Evolutionary conservation across 2,329 filamentous ascomycete genomes (phyloP).

Genomic region (Ophiostoma perfectum): DNA sequence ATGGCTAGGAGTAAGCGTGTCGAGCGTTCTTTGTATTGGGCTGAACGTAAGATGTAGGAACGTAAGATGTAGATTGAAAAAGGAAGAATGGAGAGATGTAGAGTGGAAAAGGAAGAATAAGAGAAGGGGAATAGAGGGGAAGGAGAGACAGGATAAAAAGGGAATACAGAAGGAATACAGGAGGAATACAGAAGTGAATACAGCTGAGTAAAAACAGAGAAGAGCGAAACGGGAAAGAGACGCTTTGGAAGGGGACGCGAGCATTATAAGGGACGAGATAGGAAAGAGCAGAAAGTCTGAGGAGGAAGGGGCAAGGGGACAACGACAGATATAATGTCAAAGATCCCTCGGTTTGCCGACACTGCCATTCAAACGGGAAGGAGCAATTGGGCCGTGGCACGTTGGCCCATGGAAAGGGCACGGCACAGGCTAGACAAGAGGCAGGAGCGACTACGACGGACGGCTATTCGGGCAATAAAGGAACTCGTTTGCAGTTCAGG

Average conservation of each 20-base stretch:
- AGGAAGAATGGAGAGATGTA: neutral
- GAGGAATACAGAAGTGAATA: neutral
- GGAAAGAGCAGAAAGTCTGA: neutral
- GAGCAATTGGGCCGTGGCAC: neutral
- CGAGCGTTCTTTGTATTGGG: neutral
- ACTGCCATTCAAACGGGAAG: neutral
- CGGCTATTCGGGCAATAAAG: neutral
- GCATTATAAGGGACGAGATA: neutral
- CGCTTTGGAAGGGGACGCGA: neutral
- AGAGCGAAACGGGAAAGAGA: neutral
- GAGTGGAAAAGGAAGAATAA: neutral
- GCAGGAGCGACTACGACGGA: neutral
- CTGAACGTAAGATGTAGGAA: neutral
- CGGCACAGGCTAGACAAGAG: neutral
- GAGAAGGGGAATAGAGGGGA: neutral
- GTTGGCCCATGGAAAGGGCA: neutral
- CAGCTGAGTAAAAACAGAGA: no score
- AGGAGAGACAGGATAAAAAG: neutral
- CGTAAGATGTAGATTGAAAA: neutral
- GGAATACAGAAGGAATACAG: neutral
- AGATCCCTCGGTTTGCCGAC: slow-evolving; percentile 1
- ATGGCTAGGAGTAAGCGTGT: slow-evolving; percentile 3
- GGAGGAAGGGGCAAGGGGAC: slow-evolving; percentile 2
- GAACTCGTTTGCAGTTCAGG: neutral
- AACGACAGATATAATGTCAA: neutral